Evolutionary conservation across 169 alveolate genomes (phyloP).

Genomic region (Cryptosporidium ubiquitum): DNA sequence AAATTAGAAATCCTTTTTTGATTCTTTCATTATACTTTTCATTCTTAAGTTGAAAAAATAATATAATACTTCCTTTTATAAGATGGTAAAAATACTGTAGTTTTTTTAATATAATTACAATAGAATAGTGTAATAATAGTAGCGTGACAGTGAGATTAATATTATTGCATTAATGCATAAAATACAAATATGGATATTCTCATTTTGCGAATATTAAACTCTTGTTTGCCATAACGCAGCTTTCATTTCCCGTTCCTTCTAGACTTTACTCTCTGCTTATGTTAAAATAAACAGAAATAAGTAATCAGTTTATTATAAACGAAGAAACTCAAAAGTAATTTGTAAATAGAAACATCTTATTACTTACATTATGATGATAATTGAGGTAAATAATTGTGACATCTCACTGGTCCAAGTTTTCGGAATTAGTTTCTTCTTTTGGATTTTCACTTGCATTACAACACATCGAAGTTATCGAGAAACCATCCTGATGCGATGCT

Average conservation of each 20-base stretch:
- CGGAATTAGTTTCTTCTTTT: constrained; percentile 22
- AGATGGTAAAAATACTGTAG: background rate
- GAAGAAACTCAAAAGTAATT: background rate
- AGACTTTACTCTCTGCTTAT: background rate
- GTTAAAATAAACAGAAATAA: background rate
- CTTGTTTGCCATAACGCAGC: background rate
- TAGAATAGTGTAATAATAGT: background rate
- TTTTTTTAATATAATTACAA: constrained; percentile 2
- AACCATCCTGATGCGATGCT: constrained; percentile 64
- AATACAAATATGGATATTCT: background rate
- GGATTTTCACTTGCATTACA: constrained; percentile 71
- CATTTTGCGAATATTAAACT: background rate
- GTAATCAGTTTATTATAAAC: background rate
- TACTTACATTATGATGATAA: background rate
- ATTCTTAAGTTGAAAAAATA: background rate
- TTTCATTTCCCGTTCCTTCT: background rate
- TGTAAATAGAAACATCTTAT: background rate
- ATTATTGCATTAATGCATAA: background rate
- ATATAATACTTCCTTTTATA: constrained; percentile 15
- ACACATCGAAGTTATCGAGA: constrained; percentile 60
- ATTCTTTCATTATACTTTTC: background rate
- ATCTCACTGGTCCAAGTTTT: constrained; percentile 3
- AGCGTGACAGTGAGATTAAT: background rate
- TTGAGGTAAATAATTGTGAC: background rate
- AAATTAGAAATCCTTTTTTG: background rate